These are phyloP conservation scores for Euphorbia peplus DNA, from an alignment of 345 rosid genomes.

Conservation along the genomic window DNA sequence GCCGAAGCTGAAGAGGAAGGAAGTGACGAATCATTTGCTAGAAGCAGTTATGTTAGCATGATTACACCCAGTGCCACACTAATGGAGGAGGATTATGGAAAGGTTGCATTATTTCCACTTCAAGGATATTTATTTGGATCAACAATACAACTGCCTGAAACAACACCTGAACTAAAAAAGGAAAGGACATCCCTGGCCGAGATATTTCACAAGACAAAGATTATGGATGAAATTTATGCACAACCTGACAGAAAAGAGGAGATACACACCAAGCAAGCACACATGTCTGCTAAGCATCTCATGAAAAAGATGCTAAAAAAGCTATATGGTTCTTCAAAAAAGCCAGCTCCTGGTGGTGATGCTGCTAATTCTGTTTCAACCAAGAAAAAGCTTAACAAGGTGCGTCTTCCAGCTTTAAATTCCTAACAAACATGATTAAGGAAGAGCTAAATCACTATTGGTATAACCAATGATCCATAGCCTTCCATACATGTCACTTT, in stretches of 20 bases:
- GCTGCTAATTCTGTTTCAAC: slow-evolving; percentile 36
- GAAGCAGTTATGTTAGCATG: slow-evolving; percentile 61
- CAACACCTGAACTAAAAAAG: slow-evolving; percentile 44
- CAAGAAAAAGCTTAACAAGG: slow-evolving; percentile 69
- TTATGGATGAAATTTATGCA: slow-evolving; percentile 34
- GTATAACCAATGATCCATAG: no score
- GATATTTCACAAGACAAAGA: slow-evolving; percentile 58
- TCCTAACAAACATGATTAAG: no score
- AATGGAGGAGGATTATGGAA: slow-evolving; percentile 46
- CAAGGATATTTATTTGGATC: slow-evolving; percentile 82
- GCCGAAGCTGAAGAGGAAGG: slow-evolving; percentile 70
- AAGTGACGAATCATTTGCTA: slow-evolving; percentile 52
- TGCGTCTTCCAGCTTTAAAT: slow-evolving; percentile 30
- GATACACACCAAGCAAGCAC: slow-evolving; percentile 42
- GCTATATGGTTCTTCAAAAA: slow-evolving; percentile 44
- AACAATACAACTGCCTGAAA: slow-evolving; percentile 51
- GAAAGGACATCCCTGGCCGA: slow-evolving; percentile 70
- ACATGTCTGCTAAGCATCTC: slow-evolving; percentile 53
- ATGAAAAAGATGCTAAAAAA: slow-evolving; percentile 62
- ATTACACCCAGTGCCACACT: slow-evolving; percentile 53
- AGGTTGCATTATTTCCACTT: slow-evolving; percentile 53
- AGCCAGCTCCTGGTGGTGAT: slow-evolving; percentile 23
- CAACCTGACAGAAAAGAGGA: slow-evolving; percentile 38
- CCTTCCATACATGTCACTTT: no score
- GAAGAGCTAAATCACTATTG: no score